Conservation (phyloP, 371 early-diverging fungal species). For the Syncephalastrum monosporum region DNA sequence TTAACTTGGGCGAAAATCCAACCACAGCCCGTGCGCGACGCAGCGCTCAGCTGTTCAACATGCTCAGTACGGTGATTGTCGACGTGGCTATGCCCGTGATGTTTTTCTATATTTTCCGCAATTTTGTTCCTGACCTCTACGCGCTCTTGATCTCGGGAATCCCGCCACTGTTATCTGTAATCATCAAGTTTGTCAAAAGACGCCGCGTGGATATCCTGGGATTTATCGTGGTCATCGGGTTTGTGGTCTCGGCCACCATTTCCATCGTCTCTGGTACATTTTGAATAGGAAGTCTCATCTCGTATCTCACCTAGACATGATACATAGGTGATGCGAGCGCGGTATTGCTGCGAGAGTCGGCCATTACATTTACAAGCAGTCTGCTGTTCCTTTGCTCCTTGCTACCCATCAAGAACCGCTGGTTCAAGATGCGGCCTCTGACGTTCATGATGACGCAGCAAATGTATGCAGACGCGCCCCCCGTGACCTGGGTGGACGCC, state of each 20-base stretch:
- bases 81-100: conserved; percentile 34
- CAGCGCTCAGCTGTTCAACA: too few species aligned
- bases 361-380: conserved; percentile 34
- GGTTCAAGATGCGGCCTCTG: conserved; percentile 31
- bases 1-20: too few species aligned
- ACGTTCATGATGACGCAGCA: conserved; percentile 30
- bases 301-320: too few species aligned
- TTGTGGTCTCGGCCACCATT: conserved; percentile 40
- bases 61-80: conserved; percentile 14
- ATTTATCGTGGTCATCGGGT: conserved; percentile 31
- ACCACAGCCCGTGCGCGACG: too few species aligned
- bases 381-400: conserved; percentile 39
- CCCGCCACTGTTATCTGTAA: conserved; percentile 38
- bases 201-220: conserved; percentile 41
- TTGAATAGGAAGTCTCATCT: too few species aligned
- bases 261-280: conserved; percentile 34
- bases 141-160: conserved; percentile 47
- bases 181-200: conserved; percentile 19
- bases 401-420: conserved; percentile 36
- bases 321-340: conserved; percentile 34
- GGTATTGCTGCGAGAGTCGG: conserved; percentile 41
- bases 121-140: conserved; percentile 21
- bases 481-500: conserved; percentile 20
- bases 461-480: conserved; percentile 25
- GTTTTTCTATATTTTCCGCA: conserved; percentile 33